phyloP scores from a whole-genome alignment of 2,329 filamentous ascomycete species.

The Fusarium sp. region DNA sequence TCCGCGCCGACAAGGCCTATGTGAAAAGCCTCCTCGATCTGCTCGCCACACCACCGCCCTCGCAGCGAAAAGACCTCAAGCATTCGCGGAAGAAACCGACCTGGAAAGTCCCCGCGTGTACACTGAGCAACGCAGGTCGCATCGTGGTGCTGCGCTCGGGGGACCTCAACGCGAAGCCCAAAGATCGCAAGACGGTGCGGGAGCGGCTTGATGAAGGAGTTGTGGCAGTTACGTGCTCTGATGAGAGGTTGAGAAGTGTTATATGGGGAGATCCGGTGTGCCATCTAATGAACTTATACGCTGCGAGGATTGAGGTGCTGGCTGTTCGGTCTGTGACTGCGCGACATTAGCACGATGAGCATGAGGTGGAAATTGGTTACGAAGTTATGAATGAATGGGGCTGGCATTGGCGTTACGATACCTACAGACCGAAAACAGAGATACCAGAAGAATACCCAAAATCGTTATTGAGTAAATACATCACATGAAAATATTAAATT shows the following conservation, averaged over 20 bases:
- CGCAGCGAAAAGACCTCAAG: slow-evolving; percentile 32
- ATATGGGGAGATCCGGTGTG: slow-evolving; percentile 86
- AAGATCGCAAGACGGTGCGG: slow-evolving; percentile 62
- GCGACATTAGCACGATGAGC: slow-evolving; percentile 16
- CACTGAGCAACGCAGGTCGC: slow-evolving; percentile 77
- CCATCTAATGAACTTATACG: slow-evolving; percentile 85
- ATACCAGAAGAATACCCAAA: slow-evolving; percentile 27
- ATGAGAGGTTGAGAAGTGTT: slow-evolving; percentile 76
- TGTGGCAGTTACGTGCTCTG: slow-evolving; percentile 75
- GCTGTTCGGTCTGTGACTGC: slow-evolving; percentile 69
- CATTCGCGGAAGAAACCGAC: slow-evolving; percentile 53
- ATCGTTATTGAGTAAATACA: neutral
- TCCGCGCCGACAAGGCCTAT: slow-evolving; percentile 81
- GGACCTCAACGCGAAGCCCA: slow-evolving; percentile 54
- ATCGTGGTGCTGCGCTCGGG: slow-evolving; percentile 75
- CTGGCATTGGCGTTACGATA: slow-evolving; percentile 34
- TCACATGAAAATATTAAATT: neutral
- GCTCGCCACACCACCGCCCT: slow-evolving; percentile 69
- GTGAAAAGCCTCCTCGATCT: slow-evolving; percentile 79
- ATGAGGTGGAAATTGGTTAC: slow-evolving; percentile 1
- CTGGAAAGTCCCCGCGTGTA: slow-evolving; percentile 76
- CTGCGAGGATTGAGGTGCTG: slow-evolving; percentile 76
- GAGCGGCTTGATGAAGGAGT: slow-evolving; percentile 70
- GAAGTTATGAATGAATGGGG: slow-evolving; percentile 18
- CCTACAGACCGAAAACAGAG: slow-evolving; percentile 23